These are phyloP conservation scores for Ceratocystis diversiconidia DNA, from an alignment of 2,329 filamentous ascomycete genomes.

Conservation along the genomic window DNA sequence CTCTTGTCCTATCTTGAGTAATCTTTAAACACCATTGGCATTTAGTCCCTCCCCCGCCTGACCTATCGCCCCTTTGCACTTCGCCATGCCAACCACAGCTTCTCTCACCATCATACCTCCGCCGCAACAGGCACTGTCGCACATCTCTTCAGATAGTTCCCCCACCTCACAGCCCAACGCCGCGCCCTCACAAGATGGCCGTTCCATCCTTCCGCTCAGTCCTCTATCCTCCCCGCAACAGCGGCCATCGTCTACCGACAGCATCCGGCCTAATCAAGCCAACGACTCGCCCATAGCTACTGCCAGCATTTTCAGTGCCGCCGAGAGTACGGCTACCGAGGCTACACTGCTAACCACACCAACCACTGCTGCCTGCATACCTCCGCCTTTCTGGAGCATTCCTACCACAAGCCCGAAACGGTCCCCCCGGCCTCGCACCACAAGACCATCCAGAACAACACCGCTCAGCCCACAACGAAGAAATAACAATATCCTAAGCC, in stretches of 20 bases:
- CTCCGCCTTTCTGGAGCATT: slow-evolving; percentile 16
- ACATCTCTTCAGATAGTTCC: not conserved
- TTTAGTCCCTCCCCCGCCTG: too few species aligned
- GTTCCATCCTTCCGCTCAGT: not conserved
- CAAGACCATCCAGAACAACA: not conserved
- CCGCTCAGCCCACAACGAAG: not conserved
- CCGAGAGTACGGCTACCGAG: slow-evolving; percentile 14
- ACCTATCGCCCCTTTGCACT: not conserved
- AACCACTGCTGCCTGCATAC: slow-evolving; percentile 5
- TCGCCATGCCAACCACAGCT: slow-evolving; percentile 10
- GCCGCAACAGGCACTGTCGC: not conserved
- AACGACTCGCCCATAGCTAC: slow-evolving; percentile 8
- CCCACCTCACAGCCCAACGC: not conserved
- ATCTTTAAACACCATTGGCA: too few species aligned
- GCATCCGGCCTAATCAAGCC: not conserved
- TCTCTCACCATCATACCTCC: slow-evolving; percentile 13
- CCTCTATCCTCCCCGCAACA: not conserved
- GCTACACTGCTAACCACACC: slow-evolving; percentile 11
- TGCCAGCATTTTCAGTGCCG: slow-evolving; percentile 9
- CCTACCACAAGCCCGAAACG: slow-evolving; percentile 2
- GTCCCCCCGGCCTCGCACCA: not conserved
- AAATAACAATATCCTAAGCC: not conserved
- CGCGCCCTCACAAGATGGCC: not conserved
- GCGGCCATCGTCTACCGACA: slow-evolving; percentile 8
- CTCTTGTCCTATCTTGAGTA: not conserved